Conservation (phyloP, 768 basidiomycete genomes). For the Russula emetica region DNA sequence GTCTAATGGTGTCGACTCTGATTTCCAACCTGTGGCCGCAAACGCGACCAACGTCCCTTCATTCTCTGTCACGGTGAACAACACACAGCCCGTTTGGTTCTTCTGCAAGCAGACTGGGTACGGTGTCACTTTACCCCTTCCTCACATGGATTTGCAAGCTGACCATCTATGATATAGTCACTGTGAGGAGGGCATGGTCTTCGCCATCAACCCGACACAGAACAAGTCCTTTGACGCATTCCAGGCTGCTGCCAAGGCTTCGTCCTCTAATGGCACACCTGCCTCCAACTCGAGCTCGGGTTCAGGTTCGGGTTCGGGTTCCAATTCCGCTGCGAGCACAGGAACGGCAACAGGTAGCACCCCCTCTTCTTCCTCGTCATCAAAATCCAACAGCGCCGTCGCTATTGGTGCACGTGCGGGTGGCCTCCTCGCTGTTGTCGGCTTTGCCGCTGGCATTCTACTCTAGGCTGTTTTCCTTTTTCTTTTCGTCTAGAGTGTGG, state of each 20-base stretch:
- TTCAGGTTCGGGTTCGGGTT: background rate
- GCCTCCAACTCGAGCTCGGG: background rate
- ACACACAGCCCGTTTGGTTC: conserved; percentile 34
- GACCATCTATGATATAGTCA: conserved; percentile 22
- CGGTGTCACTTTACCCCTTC: conserved; percentile 19
- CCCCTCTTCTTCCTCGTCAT: background rate
- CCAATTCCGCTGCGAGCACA: background rate
- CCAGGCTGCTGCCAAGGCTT: conserved; percentile 27
- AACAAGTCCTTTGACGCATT: conserved; percentile 31
- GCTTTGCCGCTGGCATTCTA: conserved; percentile 24
- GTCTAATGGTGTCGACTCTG: conserved; percentile 31
- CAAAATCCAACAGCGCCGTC: conserved; percentile 13
- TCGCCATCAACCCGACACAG: conserved; percentile 33
- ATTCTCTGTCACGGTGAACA: conserved; percentile 27
- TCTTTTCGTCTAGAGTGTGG: background rate
- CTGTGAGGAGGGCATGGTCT: conserved; percentile 34
- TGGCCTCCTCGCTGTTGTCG: conserved; percentile 20
- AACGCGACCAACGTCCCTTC: conserved; percentile 14
- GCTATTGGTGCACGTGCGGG: conserved; percentile 1
- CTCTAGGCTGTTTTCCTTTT: conserved; percentile 4
- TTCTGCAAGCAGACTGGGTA: conserved; percentile 33
- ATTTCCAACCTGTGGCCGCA: conserved; percentile 32
- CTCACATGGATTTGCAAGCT: background rate
- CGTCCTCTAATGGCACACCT: conserved; percentile 8
- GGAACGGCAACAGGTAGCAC: background rate